These are phyloP conservation scores for Mychonastes homosphaera DNA, from an alignment of 139 green algal species.

Conservation along the genomic window DNA sequence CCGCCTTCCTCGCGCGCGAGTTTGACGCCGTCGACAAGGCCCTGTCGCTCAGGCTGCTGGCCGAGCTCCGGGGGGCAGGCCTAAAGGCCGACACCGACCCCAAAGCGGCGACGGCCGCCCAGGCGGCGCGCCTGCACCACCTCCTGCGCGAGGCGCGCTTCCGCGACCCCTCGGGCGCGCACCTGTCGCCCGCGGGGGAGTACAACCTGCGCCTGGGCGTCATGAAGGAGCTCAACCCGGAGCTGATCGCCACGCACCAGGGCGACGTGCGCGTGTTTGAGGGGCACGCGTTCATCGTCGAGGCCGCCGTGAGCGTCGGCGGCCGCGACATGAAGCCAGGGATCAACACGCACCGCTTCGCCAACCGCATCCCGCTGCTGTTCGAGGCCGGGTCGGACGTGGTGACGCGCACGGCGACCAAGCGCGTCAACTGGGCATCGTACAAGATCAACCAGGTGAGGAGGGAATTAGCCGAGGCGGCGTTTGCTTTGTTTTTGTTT, in stretches of 20 bases:
- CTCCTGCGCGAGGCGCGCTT: constrained; percentile 76
- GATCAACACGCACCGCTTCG: constrained; percentile 49
- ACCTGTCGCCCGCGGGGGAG: constrained; percentile 69
- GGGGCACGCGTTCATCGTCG: constrained; percentile 91
- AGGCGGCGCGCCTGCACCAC: constrained; percentile 78
- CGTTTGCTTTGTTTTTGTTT: neutral
- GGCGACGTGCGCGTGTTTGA: constrained; percentile 74
- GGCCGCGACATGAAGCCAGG: constrained; percentile 68
- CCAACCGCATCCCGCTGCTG: constrained; percentile 94
- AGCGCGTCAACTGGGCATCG: constrained; percentile 81
- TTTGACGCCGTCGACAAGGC: constrained; percentile 68
- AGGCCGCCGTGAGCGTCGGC: constrained; percentile 84
- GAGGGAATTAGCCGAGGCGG: neutral
- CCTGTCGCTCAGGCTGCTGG: constrained; percentile 56
- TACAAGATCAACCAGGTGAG: constrained; percentile 96
- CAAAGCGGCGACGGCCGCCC: constrained; percentile 33
- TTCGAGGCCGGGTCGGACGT: constrained; percentile 91
- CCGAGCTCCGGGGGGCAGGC: constrained; percentile 52
- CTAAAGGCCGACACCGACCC: constrained; percentile 40
- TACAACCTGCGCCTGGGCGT: constrained; percentile 97
- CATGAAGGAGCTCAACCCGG: constrained; percentile 89
- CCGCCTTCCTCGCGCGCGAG: constrained; percentile 67
- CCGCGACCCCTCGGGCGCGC: constrained; percentile 46
- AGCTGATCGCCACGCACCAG: constrained; percentile 86
- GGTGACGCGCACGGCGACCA: constrained; percentile 79